Conservation (phyloP, 805 yeast species). For the Sugiyamaella smithiae region DNA sequence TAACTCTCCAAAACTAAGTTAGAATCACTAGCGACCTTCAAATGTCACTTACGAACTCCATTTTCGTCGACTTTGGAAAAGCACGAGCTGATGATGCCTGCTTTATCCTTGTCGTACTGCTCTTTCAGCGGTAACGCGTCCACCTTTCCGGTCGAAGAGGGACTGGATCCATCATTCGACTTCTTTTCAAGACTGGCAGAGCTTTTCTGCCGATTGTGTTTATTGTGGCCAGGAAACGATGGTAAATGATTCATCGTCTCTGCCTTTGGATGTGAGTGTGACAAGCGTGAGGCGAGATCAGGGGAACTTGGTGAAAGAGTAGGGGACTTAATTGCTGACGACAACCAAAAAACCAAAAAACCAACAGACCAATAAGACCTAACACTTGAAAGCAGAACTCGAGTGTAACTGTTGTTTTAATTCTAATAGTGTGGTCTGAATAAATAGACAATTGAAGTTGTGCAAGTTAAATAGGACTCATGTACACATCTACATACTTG, state of each 20-base stretch:
- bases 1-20: slow-evolving; percentile 49
- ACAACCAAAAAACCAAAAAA: no score
- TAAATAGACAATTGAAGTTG: no score
- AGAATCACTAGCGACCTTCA: neutral
- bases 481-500: no score
- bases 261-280: no score
- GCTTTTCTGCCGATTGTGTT: neutral
- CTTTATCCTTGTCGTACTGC: slow-evolving; percentile 57
- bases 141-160: neutral
- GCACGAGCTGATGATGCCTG: slow-evolving; percentile 46
- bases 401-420: no score
- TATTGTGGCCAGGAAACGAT: neutral
- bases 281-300: no score
- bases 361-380: no score
- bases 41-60: slow-evolving; percentile 35
- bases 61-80: slow-evolving; percentile 44
- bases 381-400: no score
- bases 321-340: no score
- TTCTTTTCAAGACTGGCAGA: neutral
- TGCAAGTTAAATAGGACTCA: no score
- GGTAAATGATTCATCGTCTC: neutral
- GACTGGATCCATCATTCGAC: neutral
- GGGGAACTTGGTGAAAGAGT: no score
- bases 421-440: no score
- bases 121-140: slow-evolving; percentile 41